These are phyloP conservation scores for Beauveria sp. DNA, from an alignment of 2,329 filamentous ascomycete genomes.

Conservation along the genomic window DNA sequence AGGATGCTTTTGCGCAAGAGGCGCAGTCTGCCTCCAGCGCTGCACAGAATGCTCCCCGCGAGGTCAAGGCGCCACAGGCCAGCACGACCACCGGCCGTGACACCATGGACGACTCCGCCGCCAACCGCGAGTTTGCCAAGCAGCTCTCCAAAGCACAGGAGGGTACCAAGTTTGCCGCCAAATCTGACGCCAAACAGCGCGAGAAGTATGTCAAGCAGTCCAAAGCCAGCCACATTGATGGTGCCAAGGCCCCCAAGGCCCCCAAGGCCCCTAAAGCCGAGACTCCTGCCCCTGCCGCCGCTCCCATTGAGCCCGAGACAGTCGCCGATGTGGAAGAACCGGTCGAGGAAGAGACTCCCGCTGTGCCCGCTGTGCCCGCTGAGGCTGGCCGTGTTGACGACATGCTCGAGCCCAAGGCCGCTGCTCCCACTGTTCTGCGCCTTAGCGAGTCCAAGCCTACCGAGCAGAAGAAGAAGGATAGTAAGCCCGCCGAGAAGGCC, in stretches of 20 bases:
- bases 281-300: slow-evolving; percentile 20
- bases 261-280: slow-evolving; percentile 52
- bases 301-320: slow-evolving; percentile 45
- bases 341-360: slow-evolving; percentile 73
- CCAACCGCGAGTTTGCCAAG: slow-evolving; percentile 69
- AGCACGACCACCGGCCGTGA: slow-evolving; percentile 25
- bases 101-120: slow-evolving; percentile 51
- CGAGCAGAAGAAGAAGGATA: slow-evolving; percentile 53
- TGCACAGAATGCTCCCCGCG: slow-evolving; percentile 28
- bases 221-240: slow-evolving; percentile 46
- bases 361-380: slow-evolving; percentile 56
- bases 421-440: slow-evolving; percentile 68
- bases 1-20: slow-evolving; percentile 33
- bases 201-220: slow-evolving; percentile 65
- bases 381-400: slow-evolving; percentile 69
- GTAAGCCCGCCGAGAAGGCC: slow-evolving; percentile 55
- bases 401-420: slow-evolving; percentile 72
- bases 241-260: slow-evolving; percentile 25
- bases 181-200: slow-evolving; percentile 54
- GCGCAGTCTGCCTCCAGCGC: slow-evolving; percentile 27
- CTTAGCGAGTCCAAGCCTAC: slow-evolving; percentile 61
- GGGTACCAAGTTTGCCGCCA: slow-evolving; percentile 52
- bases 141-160: slow-evolving; percentile 65
- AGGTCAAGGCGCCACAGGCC: slow-evolving; percentile 22
- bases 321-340: slow-evolving; percentile 55